Conservation (phyloP, 2,329 filamentous ascomycete genomes). For the Orbilia ellipsospora region DNA sequence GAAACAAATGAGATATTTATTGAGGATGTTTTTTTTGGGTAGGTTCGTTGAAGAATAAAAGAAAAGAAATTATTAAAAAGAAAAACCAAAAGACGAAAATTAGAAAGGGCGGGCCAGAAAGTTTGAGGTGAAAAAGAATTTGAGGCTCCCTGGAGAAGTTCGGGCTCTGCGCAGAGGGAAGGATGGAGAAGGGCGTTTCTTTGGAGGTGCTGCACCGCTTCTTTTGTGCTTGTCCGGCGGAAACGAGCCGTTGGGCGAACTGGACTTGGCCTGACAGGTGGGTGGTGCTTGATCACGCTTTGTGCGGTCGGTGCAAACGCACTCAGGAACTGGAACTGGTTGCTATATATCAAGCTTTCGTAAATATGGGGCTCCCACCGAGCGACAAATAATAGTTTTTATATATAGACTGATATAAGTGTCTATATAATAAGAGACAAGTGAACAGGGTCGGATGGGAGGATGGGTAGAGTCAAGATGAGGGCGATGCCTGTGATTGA, state of each 20-base stretch:
- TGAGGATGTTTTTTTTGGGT: conserved; percentile 1
- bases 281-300: conserved; percentile 29
- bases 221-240: conserved; percentile 43
- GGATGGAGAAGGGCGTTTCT: conserved; percentile 35
- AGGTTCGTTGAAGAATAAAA: conserved; percentile 13
- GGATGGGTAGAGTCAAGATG: not conserved
- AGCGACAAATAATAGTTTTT: not conserved
- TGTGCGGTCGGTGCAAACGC: conserved; percentile 33
- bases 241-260: conserved; percentile 53
- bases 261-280: conserved; percentile 47
- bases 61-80: conserved; percentile 3
- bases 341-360: conserved; percentile 18
- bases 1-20: conserved; percentile 1
- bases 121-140: conserved; percentile 30
- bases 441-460: conserved; percentile 3
- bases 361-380: not conserved
- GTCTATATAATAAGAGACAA: conserved; percentile 1
- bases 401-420: not conserved
- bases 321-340: conserved; percentile 36
- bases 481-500: conserved; percentile 14
- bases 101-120: conserved; percentile 39
- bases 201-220: conserved; percentile 36
- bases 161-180: conserved; percentile 28
- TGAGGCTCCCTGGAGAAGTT: conserved; percentile 34
- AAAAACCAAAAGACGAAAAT: conserved; percentile 10